Evolutionary conservation across 495 filamentous ascomycete species (phyloP), one percentile per base, ranked within the genome.

Genomic region (Penicillium waksmanii): DNA sequence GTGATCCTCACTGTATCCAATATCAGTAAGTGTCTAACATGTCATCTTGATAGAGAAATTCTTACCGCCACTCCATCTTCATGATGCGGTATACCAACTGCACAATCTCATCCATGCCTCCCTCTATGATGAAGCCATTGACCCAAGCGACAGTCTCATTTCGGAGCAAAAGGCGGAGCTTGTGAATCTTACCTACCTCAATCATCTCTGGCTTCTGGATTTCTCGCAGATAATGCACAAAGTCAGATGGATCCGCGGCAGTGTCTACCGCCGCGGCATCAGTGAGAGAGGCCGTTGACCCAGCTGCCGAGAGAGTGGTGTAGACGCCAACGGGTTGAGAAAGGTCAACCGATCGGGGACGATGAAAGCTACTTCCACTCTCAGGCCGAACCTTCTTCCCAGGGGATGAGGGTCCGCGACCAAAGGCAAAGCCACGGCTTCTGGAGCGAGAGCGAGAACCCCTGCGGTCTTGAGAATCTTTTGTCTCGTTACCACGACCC

Each of bases 111-210:
- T 87, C 84, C 93, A 98, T 96, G 25, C 95, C 95, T 17, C 92
- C 93, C 63, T 91, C 84, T 19, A 84, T 79, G 63, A 98, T 90
- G 72, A 98, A 98, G 7, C 84, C 81, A 64, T 98, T 91, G 2
- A 96, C 94, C 96, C 96, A 98, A 17, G 86, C 84, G 3, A 98
- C 89, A 3, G 92, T 95, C 77, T 98, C 95, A 68, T 97, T 97
- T 8, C 95, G 89, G 35, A 98, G 80, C 11, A 98, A 79, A 48
- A 97, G 80, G 6, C 94, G 87, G 19, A 98, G 82, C 73, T 98
- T 98, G 72, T 98, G 96, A 11, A 98, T 73, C 61, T 90, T 91
- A 10, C 93, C 92, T n/a, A 97, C 89, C 66, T 98, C 94, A 3
- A 97, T 85, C 54, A 85, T 77, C 66, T 96, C 84, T 1, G 92